Evolutionary conservation across 2,329 filamentous ascomycete genomes (phyloP), one percentile per base, ranked within the genome.

Genomic region (Ophiostoma pallidulum): DNA sequence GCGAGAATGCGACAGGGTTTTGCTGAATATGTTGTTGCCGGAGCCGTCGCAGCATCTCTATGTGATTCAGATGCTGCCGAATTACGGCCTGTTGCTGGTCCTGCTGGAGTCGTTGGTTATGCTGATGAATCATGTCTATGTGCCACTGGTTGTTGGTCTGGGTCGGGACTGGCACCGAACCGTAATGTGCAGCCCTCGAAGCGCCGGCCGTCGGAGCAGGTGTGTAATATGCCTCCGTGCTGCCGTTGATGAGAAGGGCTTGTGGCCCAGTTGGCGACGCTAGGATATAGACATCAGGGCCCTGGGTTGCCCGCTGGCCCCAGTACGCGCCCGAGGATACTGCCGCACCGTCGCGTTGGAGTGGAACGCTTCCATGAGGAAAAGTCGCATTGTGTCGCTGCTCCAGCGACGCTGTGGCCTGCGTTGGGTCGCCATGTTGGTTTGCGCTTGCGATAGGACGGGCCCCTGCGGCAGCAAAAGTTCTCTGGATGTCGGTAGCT

Each of bases 221-320:
- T 26, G 71, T 2, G 70, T 77, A 50, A 69, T 74, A 81, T 10
- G 70, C 65, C 22, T 76, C 75, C 1, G 66, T 59, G 12, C 62
- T 62, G 37, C 70, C 69, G 54, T 74, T 77, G 35, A 82, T 63
- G 7, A 83, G 59, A 2, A 83, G 60, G 6, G 71, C 78, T 18
- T 72, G 71, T 1, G 78, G 79, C 1, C 79, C 79, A 36, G 69
- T 67, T 0, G 78, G 77, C 0, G 79, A 82, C 14, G 71, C 75
- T 7, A 83, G 59, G 20, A 83, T 73, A 54, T 81, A 82, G 2
- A 81, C 74, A 50, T 77, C 72, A 0, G 71, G 66, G 20, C 64
- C 63, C 28, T 59, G 58, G 16, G 60, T 41, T 13, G 58, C 39
- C n/a, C 26, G 36, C 22, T 43, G 40, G 49, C 38, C 52, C 52